Evolutionary conservation across 2,329 filamentous ascomycete species (phyloP), one percentile per base, ranked within the genome.

Genomic region (Mycogone perniciosa): DNA sequence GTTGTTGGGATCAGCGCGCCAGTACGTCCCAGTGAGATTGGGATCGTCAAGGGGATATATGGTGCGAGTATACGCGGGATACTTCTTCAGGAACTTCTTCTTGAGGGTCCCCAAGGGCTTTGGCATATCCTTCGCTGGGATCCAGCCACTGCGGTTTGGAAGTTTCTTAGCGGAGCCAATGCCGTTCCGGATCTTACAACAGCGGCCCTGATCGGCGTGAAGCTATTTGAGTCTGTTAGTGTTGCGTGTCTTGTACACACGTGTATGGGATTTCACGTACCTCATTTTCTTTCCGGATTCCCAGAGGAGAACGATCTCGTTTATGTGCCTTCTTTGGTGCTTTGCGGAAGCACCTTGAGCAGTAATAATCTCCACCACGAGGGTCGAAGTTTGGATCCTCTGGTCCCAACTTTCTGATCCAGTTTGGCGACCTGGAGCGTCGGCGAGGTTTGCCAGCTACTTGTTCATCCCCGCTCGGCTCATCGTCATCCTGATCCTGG

Each of bases 81-180:
- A 59, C 43, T 42, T 41, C 5, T 31, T 31, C 0, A 55, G n/a
- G 51, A 67, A 67, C 7, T 31, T 48, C 1, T 55, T 52, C 44
- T 61, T 65, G 31, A 66, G 44, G 1, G 35, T 7, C 9, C 50
- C 47, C 4, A 63, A 46, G 1, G 48, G 41, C 20, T 47, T 53
- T 5, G 54, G 58, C 6, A 64, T 45, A 10, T 56, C 44, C 3
- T 34, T 45, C 1, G 43, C 51, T 6, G 52, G 54, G 13, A 68
- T 61, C 64, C 65, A 69, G 20, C 66, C 65, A 11, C 62, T 65
- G 33, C 58, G 60, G 53, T 69, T 68, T 10, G 66, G 67, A 8
- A 68, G 55, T 8, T 46, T 35, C 0, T 54, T 7, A 1, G 31
- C 10, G 1, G 27, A 50, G 2, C 64, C 62, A 2, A 53, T 33